A percentile compares a stretch with the other conserved stretches of the same genome.
Evolutionary conservation across 495 filamentous ascomycete species (phyloP).

Genomic region (Hypoxylon perforatum): DNA sequence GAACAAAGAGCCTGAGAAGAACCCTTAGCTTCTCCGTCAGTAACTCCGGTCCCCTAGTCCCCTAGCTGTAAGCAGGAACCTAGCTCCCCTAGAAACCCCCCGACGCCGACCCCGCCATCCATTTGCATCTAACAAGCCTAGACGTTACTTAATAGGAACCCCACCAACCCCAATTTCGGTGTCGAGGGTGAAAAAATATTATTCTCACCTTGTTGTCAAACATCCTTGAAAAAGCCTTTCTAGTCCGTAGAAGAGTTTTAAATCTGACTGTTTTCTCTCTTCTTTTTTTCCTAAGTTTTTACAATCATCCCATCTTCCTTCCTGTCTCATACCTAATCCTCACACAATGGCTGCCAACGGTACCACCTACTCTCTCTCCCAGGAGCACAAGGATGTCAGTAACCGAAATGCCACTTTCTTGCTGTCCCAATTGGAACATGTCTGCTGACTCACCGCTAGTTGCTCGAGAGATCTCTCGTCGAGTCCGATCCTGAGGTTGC

Average conservation of each 20-base stretch:
- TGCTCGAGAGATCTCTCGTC: constrained; percentile 88
- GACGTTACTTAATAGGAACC: constrained; percentile 31
- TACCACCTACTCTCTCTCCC: constrained; percentile 82
- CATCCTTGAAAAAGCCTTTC: constrained; percentile 1
- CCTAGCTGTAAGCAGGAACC: neutral
- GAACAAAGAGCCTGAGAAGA: neutral
- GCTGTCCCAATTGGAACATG: constrained; percentile 7
- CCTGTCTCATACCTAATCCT: neutral
- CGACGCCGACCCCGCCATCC: constrained; percentile 34
- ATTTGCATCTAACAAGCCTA: constrained; percentile 2
- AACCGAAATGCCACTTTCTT: constrained; percentile 15
- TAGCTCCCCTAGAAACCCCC: neutral
- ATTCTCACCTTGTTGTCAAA: constrained; percentile 9
- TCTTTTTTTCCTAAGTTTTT: neutral
- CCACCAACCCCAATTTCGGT: constrained; percentile 32
- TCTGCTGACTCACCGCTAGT: constrained; percentile 70
- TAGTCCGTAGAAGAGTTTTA: neutral
- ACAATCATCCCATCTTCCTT: constrained; percentile 4
- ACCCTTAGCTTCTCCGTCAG: constrained; percentile 24
- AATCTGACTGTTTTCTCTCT: constrained; percentile 3
- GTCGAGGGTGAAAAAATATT: constrained; percentile 20
- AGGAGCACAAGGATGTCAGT: constrained; percentile 88
- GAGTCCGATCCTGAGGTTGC: constrained; percentile 92
- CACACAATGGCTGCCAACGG: constrained; percentile 52
- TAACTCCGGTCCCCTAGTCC: constrained; percentile 32